Evolutionary conservation across 2,329 filamentous ascomycete genomes (phyloP).

Genomic region (Colletotrichum chlorophyti): DNA sequence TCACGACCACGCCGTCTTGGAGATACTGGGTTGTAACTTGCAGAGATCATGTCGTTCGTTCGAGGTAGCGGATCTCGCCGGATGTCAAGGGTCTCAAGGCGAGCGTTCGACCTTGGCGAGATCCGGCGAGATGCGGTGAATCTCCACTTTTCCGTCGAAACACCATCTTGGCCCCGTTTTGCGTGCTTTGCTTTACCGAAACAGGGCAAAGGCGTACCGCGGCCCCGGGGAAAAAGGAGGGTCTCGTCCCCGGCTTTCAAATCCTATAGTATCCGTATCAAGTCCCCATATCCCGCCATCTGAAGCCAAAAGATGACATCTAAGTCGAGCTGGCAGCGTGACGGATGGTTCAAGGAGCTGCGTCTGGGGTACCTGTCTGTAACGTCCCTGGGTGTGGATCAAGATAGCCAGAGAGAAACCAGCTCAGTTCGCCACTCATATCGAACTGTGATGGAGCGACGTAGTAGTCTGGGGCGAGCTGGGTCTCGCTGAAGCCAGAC

Average conservation of each 20-base stretch:
- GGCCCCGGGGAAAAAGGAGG: too few relatives aligned
- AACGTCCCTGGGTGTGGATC: not conserved
- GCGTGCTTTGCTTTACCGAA: not conserved
- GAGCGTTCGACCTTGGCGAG: not conserved
- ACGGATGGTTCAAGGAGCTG: not conserved
- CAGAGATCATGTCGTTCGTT: not conserved
- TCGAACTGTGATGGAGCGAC: slow-evolving; percentile 17
- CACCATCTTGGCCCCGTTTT: slow-evolving; percentile 18
- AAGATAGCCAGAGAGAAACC: slow-evolving; percentile 16
- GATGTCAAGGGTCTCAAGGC: not conserved
- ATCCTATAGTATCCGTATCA: too few relatives aligned
- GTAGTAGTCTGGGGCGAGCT: slow-evolving; percentile 10
- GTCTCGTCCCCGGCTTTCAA: not conserved
- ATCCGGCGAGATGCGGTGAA: slow-evolving; percentile 15
- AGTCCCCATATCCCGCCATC: too few relatives aligned
- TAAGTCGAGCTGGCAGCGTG: too few relatives aligned
- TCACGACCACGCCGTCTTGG: not conserved
- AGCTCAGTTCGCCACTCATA: slow-evolving; percentile 17
- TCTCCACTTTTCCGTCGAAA: slow-evolving; percentile 1
- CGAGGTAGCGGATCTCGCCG: slow-evolving; percentile 7
- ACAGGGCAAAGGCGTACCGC: too few relatives aligned
- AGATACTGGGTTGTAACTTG: not conserved
- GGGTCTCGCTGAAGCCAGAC: slow-evolving; percentile 13
- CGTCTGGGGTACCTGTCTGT: not conserved
- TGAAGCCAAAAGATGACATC: too few relatives aligned